Evolutionary conservation across 768 basidiomycete species (phyloP).

Genomic region (Kwoniella newhampshirensis): DNA sequence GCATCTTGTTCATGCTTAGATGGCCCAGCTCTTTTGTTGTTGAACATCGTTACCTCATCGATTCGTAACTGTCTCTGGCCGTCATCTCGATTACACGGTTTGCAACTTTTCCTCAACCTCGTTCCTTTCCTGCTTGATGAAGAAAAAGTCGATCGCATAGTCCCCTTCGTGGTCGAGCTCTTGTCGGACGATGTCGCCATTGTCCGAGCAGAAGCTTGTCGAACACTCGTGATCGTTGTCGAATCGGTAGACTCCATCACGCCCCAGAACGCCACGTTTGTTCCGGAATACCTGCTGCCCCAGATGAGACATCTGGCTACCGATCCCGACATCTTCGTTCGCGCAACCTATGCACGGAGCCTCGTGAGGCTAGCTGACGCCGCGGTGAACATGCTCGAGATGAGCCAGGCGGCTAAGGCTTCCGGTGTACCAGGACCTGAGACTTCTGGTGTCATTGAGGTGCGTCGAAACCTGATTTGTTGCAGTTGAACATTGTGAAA

Average conservation of each 20-base stretch:
- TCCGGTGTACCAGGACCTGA: constrained; percentile 61
- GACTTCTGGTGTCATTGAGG: constrained; percentile 72
- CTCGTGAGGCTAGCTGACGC: constrained; percentile 82
- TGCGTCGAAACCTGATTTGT: constrained; percentile 43
- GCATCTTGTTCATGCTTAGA: constrained; percentile 58
- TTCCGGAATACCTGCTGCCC: constrained; percentile 93
- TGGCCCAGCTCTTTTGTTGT: constrained; percentile 82
- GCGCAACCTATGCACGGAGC: constrained; percentile 78
- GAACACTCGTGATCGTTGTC: constrained; percentile 35
- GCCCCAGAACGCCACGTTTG: constrained; percentile 61
- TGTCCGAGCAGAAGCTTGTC: constrained; percentile 66
- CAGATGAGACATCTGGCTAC: constrained; percentile 77
- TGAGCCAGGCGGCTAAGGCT: constrained; percentile 69
- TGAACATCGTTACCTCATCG: constrained; percentile 82
- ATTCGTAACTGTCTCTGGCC: constrained; percentile 83
- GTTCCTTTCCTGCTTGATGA: constrained; percentile 83
- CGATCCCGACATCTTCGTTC: constrained; percentile 79
- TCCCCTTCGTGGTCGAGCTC: constrained; percentile 87
- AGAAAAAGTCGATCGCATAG: constrained; percentile 86
- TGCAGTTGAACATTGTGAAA: neutral
- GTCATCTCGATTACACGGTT: constrained; percentile 76
- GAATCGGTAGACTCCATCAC: constrained; percentile 50
- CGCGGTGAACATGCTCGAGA: constrained; percentile 83
- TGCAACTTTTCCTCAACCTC: constrained; percentile 83
- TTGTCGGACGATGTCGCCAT: constrained; percentile 78